Base-by-base conservation (phyloP, 805 yeast species). In the Candida insectalens region DNA sequence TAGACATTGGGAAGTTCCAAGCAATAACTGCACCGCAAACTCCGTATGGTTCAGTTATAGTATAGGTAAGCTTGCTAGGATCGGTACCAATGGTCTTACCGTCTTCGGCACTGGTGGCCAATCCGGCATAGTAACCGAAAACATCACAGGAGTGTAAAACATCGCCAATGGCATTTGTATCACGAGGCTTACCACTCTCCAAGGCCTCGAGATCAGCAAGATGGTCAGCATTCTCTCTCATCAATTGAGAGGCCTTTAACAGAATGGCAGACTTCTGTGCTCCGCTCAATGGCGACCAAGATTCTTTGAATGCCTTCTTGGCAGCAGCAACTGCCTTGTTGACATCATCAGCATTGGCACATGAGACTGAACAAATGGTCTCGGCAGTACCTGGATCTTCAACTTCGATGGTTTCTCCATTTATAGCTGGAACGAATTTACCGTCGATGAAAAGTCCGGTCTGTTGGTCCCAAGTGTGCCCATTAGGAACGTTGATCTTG, bases 371-470 rank as follows among this genome's bases (percentile, higher is more conserved):
- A 17, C 74, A 61, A 39, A 71, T 67, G 23, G 57, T 63, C 39
- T 70, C 59, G 19, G 72, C 81, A 18, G 70, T 68, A 6, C 75
- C 62, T 2, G 83, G 81, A 42, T 72, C 65, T 35, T 62, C 55
- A 20, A 77, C 80, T 41, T 67, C 67, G 14, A 81, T 62, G n/a
- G 76, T 73, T 49, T 71, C 63, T 35, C 69, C 71, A 35, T 71
- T 69, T 22, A 60, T 57, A 3, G 58, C 49, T 20, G 46, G 39
- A 36, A 79, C 77, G 50, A 81, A 84, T 57, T 83, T 83, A 59
- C 83, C 83, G 65, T 84, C 80, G 57, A 88, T 84, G 68, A 83
- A 88, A 47, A 88, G 63, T 42, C 96, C 96, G 8, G 82, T 77
- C 47, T 95, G 95, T 63, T 54, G 82, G 34, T 62, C 63, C 46